Evolutionary conservation across 2,329 filamentous ascomycete species (phyloP).

Genomic region (Calonectria leucothoes): DNA sequence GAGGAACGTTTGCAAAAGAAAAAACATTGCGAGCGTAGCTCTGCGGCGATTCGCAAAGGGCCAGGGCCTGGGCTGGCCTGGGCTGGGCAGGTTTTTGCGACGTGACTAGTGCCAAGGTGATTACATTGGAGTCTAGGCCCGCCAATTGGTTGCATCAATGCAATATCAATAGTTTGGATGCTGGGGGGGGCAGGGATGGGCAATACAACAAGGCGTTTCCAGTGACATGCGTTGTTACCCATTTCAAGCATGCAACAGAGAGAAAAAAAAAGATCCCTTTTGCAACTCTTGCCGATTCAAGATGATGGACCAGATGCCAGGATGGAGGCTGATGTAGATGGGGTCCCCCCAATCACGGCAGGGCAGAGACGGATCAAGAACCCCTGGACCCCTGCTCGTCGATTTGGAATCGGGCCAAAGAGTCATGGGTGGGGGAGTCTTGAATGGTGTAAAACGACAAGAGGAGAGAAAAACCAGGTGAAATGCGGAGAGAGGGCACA

Average conservation of each 20-base stretch:
- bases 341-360: too few relatives aligned
- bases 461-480: too few relatives aligned
- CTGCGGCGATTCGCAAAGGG: background rate
- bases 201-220: background rate
- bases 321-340: too few relatives aligned
- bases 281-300: background rate
- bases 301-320: too few relatives aligned
- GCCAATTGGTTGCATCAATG: background rate
- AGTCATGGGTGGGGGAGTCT: background rate
- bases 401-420: too few relatives aligned
- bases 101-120: background rate
- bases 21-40: background rate
- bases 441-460: background rate
- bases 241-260: background rate
- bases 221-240: background rate
- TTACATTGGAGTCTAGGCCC: background rate
- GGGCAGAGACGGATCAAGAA: too few relatives aligned
- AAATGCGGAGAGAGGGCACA: background rate
- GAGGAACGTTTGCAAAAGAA: background rate
- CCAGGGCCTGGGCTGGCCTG: too few relatives aligned
- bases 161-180: too few relatives aligned
- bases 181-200: background rate
- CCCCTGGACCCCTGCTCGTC: too few relatives aligned
- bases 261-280: background rate
- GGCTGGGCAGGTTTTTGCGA: background rate